phyloP scores from a whole-genome alignment of 129 eudicot genomes.

The Helianthus tuberosus region DNA sequence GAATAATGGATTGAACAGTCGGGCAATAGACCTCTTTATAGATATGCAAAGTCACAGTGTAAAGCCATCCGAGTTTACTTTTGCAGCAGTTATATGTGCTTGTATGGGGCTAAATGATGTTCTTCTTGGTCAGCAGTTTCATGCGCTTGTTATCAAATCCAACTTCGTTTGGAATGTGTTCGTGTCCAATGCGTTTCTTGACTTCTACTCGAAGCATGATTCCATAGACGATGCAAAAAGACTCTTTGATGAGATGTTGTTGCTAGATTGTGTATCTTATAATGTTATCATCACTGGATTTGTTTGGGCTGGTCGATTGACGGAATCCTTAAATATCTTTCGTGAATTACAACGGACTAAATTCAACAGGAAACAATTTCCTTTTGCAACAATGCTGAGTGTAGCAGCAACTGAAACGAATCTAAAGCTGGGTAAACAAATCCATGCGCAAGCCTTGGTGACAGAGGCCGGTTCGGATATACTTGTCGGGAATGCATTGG shows the following conservation, averaged over 20 bases:
- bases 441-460: conserved; percentile 65
- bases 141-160: conserved; percentile 57
- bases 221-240: conserved; percentile 43
- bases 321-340: conserved; percentile 59
- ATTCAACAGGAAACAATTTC: conserved; percentile 58
- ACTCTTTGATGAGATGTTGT: conserved; percentile 73
- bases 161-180: conserved; percentile 63
- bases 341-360: conserved; percentile 49
- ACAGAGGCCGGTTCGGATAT: conserved; percentile 51
- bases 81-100: conserved; percentile 73
- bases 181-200: conserved; percentile 77
- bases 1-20: conserved; percentile 43
- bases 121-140: conserved; percentile 63
- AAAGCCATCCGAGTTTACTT: conserved; percentile 75
- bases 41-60: conserved; percentile 59
- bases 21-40: conserved; percentile 53
- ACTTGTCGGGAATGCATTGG: conserved; percentile 65
- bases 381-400: conserved; percentile 82
- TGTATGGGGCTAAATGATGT: conserved; percentile 50
- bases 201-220: conserved; percentile 80
- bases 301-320: conserved; percentile 54
- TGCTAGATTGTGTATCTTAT: conserved; percentile 76
- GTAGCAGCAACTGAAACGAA: conserved; percentile 53
- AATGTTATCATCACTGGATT: conserved; percentile 68
- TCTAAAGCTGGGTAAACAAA: conserved; percentile 63